Evolutionary conservation across 208 protist genomes (phyloP), one percentile per base, ranked within the genome.

Genomic region (Leishmania martiniquensis): DNA sequence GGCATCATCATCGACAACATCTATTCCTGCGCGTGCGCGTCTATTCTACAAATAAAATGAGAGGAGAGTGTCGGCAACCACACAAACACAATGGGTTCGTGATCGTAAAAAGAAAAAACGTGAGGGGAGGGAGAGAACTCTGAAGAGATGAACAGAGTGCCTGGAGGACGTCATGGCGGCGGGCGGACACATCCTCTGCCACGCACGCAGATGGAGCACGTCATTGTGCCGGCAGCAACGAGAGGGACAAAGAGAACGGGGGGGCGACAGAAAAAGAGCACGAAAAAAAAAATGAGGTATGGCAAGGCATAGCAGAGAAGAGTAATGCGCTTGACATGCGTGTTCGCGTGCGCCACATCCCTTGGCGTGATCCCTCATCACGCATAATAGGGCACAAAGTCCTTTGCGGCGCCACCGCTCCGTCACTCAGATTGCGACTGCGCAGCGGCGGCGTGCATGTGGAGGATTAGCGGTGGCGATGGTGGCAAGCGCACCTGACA

Each of bases 381-480:
- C 57, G 32, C 15, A 17, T 39, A 34, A 29, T 10, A 69, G 42
- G 22, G 65, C 4, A 49, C 9, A 32, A 42, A 47, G 39, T 51
- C n/a, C 25, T 10, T 17, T 17, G n/a, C 22, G n/a, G 42, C 29
- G 20, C 32, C 25, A n/a, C 42, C 25, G 37, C 42, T 34, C 22
- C 65, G 65, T 47, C 65, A 44, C 15, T 29, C 68, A 72, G 37
- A 22, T n/a, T 9, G 29, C 22, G 39, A 72, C 68, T 72, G n/a
- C 15, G 47, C 57, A 32, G 70, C 39, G 25, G 70, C 52, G 29
- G 51, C 59, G 55, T 83, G 83, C 83, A 89, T 66, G 59, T 83
- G 86, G 44, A 95, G 82, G 10, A 88, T 79, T 51, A 95, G 87
- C 52, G 91, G 89, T 49, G 91, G 88, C 42, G 83, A 87, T 15